Percentiles rank a stretch among this genome's conserved stretches.
phyloP scores from a whole-genome alignment of 2,329 filamentous ascomycete species.

The Cordyceps farinosa region DNA sequence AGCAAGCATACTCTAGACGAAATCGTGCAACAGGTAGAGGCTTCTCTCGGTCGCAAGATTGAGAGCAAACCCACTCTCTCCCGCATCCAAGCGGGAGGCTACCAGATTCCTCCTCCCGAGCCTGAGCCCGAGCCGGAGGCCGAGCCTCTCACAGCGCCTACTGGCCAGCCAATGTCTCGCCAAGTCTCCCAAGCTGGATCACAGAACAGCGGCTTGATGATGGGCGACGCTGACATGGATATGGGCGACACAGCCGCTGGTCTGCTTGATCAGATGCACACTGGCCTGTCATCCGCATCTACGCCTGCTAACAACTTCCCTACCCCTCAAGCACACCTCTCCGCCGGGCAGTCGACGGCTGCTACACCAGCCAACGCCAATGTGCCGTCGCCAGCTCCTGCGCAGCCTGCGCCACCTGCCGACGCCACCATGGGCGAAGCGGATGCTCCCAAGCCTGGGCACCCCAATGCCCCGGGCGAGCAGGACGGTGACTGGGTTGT shows the following conservation, averaged over 20 bases:
- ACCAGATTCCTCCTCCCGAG: constrained; percentile 57
- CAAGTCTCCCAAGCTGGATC: constrained; percentile 54
- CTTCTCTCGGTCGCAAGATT: constrained; percentile 63
- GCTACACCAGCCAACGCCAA: constrained; percentile 53
- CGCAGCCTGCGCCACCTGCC: constrained; percentile 23
- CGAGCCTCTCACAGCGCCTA: constrained; percentile 22
- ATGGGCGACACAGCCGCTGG: constrained; percentile 63
- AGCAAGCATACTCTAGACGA: constrained; percentile 61
- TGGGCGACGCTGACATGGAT: constrained; percentile 59
- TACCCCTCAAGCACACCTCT: constrained; percentile 58
- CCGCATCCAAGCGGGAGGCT: constrained; percentile 75
- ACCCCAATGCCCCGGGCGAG: constrained; percentile 45
- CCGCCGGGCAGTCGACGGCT: constrained; percentile 52
- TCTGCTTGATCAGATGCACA: constrained; percentile 66
- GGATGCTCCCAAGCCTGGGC: constrained; percentile 31
- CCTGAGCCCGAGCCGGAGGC: constrained; percentile 33
- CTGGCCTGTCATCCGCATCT: constrained; percentile 55
- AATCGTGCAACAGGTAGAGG: constrained; percentile 72
- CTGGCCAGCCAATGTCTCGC: constrained; percentile 41
- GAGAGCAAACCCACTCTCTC: constrained; percentile 61
- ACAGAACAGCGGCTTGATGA: constrained; percentile 49
- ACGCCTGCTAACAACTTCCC: constrained; percentile 60
- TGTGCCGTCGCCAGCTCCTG: constrained; percentile 43
- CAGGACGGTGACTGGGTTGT: constrained; percentile 69
- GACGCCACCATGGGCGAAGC: constrained; percentile 44